These are phyloP conservation scores for Xylariaceae sp. DNA, from an alignment of 2,329 filamentous ascomycete species.

Conservation along the genomic window DNA sequence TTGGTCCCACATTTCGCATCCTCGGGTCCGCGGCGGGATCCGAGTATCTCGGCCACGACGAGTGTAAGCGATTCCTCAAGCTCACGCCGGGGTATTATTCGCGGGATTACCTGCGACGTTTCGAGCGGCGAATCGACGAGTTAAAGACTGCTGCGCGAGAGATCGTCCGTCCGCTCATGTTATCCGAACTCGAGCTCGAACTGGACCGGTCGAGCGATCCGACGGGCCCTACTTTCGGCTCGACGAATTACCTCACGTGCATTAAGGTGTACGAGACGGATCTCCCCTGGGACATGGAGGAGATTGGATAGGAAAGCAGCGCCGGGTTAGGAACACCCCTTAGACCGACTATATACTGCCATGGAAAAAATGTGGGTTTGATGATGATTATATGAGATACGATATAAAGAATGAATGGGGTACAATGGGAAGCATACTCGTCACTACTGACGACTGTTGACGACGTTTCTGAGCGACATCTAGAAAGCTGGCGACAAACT, in stretches of 20 bases:
- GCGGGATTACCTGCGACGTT: conserved; percentile 76
- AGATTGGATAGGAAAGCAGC: conserved; percentile 13
- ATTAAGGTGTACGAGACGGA: conserved; percentile 32
- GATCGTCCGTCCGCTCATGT: conserved; percentile 77
- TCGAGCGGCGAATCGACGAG: conserved; percentile 84
- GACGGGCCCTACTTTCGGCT: conserved; percentile 21
- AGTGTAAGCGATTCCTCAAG: conserved; percentile 86
- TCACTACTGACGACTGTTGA: background rate
- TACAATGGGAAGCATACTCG: too few species aligned
- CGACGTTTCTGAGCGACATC: background rate
- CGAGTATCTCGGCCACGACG: conserved; percentile 74
- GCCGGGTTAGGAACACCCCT: too few species aligned
- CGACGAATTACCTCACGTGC: conserved; percentile 32
- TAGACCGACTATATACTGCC: too few species aligned
- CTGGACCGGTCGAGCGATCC: conserved; percentile 38
- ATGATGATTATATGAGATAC: conserved; percentile 1
- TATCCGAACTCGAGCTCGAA: conserved; percentile 78
- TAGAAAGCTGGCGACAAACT: background rate
- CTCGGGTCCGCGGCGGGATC: conserved; percentile 59
- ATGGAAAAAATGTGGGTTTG: conserved; percentile 3
- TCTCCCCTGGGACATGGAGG: conserved; percentile 31
- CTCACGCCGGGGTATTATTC: conserved; percentile 76
- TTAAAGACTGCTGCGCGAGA: conserved; percentile 79
- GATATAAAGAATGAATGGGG: too few species aligned
- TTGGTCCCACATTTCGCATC: conserved; percentile 71